These are phyloP conservation scores for Tephrocybe sp. DNA, from an alignment of 768 basidiomycete species.

Conservation along the genomic window DNA sequence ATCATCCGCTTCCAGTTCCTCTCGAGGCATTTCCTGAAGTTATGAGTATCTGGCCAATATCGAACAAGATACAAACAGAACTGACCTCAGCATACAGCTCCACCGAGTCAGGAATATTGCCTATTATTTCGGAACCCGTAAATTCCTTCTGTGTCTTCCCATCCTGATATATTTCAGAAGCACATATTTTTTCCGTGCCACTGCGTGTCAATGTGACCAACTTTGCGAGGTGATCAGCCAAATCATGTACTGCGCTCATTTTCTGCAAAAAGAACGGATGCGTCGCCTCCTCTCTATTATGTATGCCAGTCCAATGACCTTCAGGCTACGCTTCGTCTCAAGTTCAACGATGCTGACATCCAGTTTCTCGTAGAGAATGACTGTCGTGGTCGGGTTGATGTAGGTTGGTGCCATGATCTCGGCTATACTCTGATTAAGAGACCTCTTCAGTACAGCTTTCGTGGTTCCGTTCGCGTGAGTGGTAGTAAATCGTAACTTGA, in stretches of 20 bases:
- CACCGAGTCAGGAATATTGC: conserved; percentile 91
- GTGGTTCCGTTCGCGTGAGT: conserved; percentile 86
- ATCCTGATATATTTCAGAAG: conserved; percentile 93
- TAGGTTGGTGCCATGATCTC: conserved; percentile 94
- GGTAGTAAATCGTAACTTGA: conserved; percentile 97
- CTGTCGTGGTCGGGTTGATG: conserved; percentile 79
- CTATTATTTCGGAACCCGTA: conserved; percentile 93
- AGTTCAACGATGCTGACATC: conserved; percentile 98
- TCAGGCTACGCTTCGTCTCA: conserved; percentile 97
- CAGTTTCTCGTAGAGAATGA: conserved; percentile 93
- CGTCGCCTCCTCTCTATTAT: conserved; percentile 94
- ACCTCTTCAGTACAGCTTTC: conserved; percentile 89
- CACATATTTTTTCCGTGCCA: conserved; percentile 85
- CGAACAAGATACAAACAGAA: neutral
- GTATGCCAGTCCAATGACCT: conserved; percentile 96
- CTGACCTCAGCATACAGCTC: conserved; percentile 94
- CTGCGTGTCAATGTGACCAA: conserved; percentile 76
- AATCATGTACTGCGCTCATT: conserved; percentile 89
- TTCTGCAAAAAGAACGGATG: conserved; percentile 93
- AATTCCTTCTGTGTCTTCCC: conserved; percentile 96
- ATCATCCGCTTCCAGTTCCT: conserved; percentile 89
- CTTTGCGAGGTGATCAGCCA: conserved; percentile 85
- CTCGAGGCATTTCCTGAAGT: conserved; percentile 81
- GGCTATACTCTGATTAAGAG: conserved; percentile 89
- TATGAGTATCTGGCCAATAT: too few species aligned